Base-by-base conservation (phyloP, 2,329 filamentous ascomycete genomes). In the Paraphaeosphaeria minitans region DNA sequence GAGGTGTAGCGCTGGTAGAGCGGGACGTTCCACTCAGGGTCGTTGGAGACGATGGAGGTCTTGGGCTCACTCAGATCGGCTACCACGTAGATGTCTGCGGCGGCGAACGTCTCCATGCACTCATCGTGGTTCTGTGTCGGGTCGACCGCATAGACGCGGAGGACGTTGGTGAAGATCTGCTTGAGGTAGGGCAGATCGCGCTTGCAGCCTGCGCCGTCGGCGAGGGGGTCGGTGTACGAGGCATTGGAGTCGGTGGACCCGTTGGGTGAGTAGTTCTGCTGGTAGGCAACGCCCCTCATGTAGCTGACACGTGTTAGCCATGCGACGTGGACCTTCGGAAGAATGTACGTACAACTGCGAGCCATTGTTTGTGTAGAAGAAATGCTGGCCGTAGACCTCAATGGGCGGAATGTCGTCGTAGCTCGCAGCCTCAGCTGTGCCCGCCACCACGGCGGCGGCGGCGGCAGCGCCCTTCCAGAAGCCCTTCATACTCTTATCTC, bases 241-340 rank as follows among this genome's bases (percentile, higher is more conserved):
- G 77, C 75, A 55, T 78, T 77, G 37, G 64, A 37, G 56, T 58
- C 62, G 46, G 65, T 62, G 16, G 66, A 67, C 57, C 68, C 66
- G 39, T 71, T 67, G 50, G 69, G 65, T 24, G 48, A 57, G 62
- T 73, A 76, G 69, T 77, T 81, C 75, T 75, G 87, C 83, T 99
- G 95, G 82, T 99, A 99, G 66, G 95, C 95, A 67, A 99, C 84
- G 80, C 95, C 95, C 78, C 89, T 91, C 75, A 98, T 90, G 83
- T 87, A 95, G 81, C 84, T 86, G 55, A 41, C 7, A 21, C 8
- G 39, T 58, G 51, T 66, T 52, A 66, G 54, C 42, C 33, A 22
- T 43, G 19, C 41, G 58, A 46, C 14, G 29, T 10, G n/a, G n/a
- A n/a, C 4, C 2, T 39, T 10, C n/a, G 8, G 46, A 46, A 10